Percentiles rank a stretch among this genome's conserved stretches.
Evolutionary conservation across 768 basidiomycete species (phyloP).

Genomic region (Tylopilus sp.): DNA sequence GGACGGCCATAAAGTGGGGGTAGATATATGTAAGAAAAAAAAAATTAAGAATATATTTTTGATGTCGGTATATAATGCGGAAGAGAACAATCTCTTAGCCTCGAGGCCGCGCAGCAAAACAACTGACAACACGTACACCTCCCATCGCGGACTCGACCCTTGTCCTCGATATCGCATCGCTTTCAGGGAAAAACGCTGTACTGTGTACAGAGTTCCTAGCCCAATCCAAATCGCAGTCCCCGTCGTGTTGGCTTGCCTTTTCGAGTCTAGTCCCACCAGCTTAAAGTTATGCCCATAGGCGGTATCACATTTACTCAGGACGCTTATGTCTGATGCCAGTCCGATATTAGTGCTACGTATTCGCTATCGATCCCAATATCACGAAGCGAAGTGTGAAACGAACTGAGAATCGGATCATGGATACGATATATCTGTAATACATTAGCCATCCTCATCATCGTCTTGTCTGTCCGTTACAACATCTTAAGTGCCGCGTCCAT

Average conservation of each 20-base stretch:
- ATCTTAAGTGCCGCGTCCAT: background rate
- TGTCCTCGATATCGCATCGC: background rate
- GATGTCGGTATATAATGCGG: conserved; percentile 22
- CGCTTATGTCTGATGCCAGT: conserved; percentile 20
- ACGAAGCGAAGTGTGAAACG: conserved; percentile 10
- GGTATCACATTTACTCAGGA: conserved; percentile 5
- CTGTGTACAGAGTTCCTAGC: too few relatives aligned
- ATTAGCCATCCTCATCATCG: conserved; percentile 13
- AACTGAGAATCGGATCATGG: conserved; percentile 20
- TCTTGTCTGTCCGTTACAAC: background rate
- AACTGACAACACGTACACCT: conserved; percentile 1
- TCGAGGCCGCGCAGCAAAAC: conserved; percentile 26
- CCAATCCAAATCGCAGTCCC: background rate
- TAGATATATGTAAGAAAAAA: conserved; percentile 17
- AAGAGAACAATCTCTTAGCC: conserved; percentile 19
- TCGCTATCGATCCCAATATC: conserved; percentile 20
- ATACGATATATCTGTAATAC: conserved; percentile 26
- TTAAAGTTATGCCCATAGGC: conserved; percentile 13
- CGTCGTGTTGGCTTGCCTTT: too few relatives aligned
- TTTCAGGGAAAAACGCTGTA: background rate
- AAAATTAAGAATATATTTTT: conserved; percentile 20
- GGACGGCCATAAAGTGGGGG: conserved; percentile 11
- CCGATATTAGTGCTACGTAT: conserved; percentile 19
- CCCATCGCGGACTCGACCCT: conserved; percentile 9
- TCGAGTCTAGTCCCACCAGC: conserved; percentile 8